Percentiles rank a stretch among this genome's conserved stretches.
Evolutionary conservation across 805 yeast genomes (phyloP).

Genomic region (Danielia oregonensis): DNA sequence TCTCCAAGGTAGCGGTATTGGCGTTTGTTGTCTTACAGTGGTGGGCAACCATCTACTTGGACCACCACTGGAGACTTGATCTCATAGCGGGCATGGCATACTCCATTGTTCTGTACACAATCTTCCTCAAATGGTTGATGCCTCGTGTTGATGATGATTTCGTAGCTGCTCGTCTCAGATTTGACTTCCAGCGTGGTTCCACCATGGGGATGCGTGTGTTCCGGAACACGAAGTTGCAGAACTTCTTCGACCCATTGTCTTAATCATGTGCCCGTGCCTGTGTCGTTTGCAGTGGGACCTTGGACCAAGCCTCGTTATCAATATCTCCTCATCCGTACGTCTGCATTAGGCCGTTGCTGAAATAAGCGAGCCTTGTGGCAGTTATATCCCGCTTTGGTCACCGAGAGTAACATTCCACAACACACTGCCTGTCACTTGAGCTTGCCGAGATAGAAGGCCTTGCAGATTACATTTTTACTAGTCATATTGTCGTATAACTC

Average conservation of each 20-base stretch:
- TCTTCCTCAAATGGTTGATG: conserved; percentile 31
- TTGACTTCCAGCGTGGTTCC: conserved; percentile 36
- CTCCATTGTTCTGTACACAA: conserved; percentile 41
- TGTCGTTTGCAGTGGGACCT: too few species aligned
- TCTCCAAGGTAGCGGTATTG: conserved; percentile 33
- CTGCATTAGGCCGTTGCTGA: too few species aligned
- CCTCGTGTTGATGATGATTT: conserved; percentile 34
- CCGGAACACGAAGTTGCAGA: conserved; percentile 42
- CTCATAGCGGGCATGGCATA: conserved; percentile 53
- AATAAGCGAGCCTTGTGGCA: too few species aligned
- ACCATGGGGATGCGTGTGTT: conserved; percentile 69
- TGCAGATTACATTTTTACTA: too few species aligned
- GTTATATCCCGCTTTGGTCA: too few species aligned
- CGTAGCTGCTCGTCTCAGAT: conserved; percentile 34
- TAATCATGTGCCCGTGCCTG: too few species aligned
- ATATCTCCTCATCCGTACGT: too few species aligned
- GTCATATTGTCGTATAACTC: too few species aligned
- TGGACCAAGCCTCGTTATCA: too few species aligned
- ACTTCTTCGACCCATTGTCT: conserved; percentile 48
- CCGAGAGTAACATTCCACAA: too few species aligned
- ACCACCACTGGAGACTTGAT: conserved; percentile 70
- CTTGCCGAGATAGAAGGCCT: too few species aligned
- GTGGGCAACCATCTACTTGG: conserved; percentile 74
- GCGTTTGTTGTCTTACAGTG: conserved; percentile 54
- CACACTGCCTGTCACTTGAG: too few species aligned